Evolutionary conservation across 1,139 yeast genomes (phyloP).

Genomic region (Saccharomycopsis hybrid): DNA sequence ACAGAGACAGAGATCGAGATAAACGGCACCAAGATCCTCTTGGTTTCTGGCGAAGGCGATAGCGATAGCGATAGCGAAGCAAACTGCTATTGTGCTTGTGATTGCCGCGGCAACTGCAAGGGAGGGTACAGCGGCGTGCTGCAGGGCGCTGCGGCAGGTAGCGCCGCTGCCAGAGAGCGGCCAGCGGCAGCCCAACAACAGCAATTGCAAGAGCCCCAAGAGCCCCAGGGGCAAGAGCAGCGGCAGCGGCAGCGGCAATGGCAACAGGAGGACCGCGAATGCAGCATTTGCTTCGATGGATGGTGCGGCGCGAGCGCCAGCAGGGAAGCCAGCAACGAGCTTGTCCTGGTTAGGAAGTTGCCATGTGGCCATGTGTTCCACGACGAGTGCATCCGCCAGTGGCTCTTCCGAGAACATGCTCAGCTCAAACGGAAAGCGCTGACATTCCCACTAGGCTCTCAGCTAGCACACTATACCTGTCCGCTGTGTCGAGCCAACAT

Average conservation of each 20-base stretch:
- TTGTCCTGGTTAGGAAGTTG: neutral
- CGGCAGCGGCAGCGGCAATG: neutral
- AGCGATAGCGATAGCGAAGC: neutral
- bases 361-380: constrained; percentile 11
- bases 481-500: constrained; percentile 8
- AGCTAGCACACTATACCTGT: constrained; percentile 6
- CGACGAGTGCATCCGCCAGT: constrained; percentile 1
- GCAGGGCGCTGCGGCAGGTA: no score
- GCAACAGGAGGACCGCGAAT: no score
- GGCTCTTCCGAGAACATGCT: constrained; percentile 12
- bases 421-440: no score
- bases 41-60: neutral
- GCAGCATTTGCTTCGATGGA: neutral
- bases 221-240: no score
- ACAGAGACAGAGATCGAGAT: neutral
- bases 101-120: no score
- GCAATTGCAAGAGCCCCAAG: no score
- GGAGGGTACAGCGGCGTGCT: no score
- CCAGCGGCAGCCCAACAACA: no score
- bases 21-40: neutral
- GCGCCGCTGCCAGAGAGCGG: no score
- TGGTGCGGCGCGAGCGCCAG: no score
- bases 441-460: no score
- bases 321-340: neutral
- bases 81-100: constrained; percentile 10